These are phyloP conservation scores for Candida sp. DNA, from an alignment of 1,139 yeast species.

Conservation along the genomic window DNA sequence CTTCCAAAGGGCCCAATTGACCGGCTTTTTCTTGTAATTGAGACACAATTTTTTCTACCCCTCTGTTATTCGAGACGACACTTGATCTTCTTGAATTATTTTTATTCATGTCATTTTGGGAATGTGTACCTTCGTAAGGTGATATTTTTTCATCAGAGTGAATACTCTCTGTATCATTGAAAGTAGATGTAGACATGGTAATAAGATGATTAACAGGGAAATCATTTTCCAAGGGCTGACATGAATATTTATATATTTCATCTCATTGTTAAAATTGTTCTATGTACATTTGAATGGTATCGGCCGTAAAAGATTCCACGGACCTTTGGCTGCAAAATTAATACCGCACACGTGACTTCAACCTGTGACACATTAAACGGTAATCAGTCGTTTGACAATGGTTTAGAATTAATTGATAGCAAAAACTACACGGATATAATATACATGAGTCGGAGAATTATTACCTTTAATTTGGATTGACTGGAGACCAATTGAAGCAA, in stretches of 20 bases:
- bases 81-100: conserved; percentile 9
- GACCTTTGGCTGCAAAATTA: background rate
- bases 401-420: no score
- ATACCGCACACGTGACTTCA: background rate
- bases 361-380: no score
- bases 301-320: background rate
- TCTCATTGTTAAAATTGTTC: background rate
- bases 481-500: no score
- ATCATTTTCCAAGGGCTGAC: background rate
- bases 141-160: conserved; percentile 11
- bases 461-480: no score
- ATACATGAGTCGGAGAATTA: no score
- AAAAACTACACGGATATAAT: no score
- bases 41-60: conserved; percentile 31
- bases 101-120: conserved; percentile 3
- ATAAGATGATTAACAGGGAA: no score
- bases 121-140: conserved; percentile 9
- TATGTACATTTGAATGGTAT: background rate
- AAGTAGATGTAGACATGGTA: conserved; percentile 3
- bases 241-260: background rate
- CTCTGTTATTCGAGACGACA: conserved; percentile 29
- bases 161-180: conserved; percentile 9
- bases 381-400: no score
- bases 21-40: conserved; percentile 40
- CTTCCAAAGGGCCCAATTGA: conserved; percentile 50